Percentiles rank a stretch among this genome's conserved stretches.
These are phyloP conservation scores for Leccinum boreale DNA, from an alignment of 768 basidiomycete species.

Conservation along the genomic window DNA sequence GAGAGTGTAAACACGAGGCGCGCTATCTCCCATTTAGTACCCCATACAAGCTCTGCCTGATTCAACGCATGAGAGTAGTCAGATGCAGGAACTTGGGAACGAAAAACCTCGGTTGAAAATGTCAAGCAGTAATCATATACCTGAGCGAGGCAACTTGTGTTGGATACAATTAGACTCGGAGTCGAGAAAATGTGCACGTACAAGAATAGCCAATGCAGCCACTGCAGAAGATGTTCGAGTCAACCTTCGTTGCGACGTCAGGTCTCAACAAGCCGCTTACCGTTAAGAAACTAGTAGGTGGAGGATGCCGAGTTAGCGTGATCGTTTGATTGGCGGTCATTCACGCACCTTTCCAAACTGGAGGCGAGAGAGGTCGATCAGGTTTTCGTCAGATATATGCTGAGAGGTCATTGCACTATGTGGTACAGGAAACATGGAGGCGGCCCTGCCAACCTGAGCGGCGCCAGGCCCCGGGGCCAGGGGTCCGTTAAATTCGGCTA, in stretches of 20 bases:
- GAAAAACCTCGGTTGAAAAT: constrained; percentile 18
- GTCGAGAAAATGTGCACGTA: neutral
- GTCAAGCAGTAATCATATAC: constrained; percentile 24
- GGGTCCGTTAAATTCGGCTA: too few relatives aligned
- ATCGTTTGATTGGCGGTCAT: neutral
- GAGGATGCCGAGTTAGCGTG: neutral
- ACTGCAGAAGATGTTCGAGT: constrained; percentile 6
- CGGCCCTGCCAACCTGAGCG: constrained; percentile 18
- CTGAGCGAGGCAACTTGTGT: neutral
- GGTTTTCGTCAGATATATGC: neutral
- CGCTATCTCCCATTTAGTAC: constrained; percentile 19
- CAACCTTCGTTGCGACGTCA: neutral
- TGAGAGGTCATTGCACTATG: constrained; percentile 6
- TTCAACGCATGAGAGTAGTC: neutral
- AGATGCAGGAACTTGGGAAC: too few relatives aligned
- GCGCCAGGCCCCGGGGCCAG: too few relatives aligned
- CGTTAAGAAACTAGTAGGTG: constrained; percentile 16
- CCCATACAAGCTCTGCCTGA: constrained; percentile 25
- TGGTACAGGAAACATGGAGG: neutral
- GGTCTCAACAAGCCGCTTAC: neutral
- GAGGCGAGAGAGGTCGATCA: constrained; percentile 14
- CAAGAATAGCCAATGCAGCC: constrained; percentile 18
- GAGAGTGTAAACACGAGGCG: constrained; percentile 25
- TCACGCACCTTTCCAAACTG: constrained; percentile 21
- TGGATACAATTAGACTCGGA: neutral